A percentile compares a stretch with the other conserved stretches of the same genome.
Conservation (phyloP, 495 filamentous ascomycete species). For the Penicillium odoratum region DNA sequence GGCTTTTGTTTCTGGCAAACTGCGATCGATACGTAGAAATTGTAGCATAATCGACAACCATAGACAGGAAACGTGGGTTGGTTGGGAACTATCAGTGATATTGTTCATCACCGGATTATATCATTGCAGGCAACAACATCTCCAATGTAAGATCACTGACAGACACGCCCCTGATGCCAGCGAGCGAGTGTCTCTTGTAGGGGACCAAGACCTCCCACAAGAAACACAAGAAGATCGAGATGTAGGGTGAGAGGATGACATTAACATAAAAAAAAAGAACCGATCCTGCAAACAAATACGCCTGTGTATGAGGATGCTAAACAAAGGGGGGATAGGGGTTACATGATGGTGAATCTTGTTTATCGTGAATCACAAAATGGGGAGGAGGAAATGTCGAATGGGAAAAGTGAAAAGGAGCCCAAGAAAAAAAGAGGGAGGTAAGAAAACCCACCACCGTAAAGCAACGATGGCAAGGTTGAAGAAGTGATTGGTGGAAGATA, state of each 20-base stretch:
- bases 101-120: slow-evolving; percentile 5
- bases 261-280: slow-evolving; percentile 35
- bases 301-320: slow-evolving; percentile 51
- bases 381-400: slow-evolving; percentile 20
- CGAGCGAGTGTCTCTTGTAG: slow-evolving; percentile 15
- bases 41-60: slow-evolving; percentile 18
- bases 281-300: slow-evolving; percentile 42
- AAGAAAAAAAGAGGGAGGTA: slow-evolving; percentile 11
- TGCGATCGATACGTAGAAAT: slow-evolving; percentile 20
- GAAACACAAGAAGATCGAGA: slow-evolving; percentile 15
- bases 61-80: slow-evolving; percentile 15
- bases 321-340: slow-evolving; percentile 36
- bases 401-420: slow-evolving; percentile 16
- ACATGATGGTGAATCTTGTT: slow-evolving; percentile 63
- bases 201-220: slow-evolving; percentile 12
- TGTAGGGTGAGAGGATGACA: slow-evolving; percentile 15
- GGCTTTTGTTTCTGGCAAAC: slow-evolving; percentile 25
- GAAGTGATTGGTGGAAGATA: neutral
- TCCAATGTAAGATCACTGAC: slow-evolving; percentile 9
- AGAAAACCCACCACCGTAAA: slow-evolving; percentile 9
- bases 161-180: slow-evolving; percentile 16
- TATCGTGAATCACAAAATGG: slow-evolving; percentile 46
- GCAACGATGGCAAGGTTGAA: neutral
- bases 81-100: slow-evolving; percentile 4
- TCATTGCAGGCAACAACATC: slow-evolving; percentile 5